Conservation (phyloP, 2,329 filamentous ascomycete genomes). For the Colletotrichum graminicola region DNA sequence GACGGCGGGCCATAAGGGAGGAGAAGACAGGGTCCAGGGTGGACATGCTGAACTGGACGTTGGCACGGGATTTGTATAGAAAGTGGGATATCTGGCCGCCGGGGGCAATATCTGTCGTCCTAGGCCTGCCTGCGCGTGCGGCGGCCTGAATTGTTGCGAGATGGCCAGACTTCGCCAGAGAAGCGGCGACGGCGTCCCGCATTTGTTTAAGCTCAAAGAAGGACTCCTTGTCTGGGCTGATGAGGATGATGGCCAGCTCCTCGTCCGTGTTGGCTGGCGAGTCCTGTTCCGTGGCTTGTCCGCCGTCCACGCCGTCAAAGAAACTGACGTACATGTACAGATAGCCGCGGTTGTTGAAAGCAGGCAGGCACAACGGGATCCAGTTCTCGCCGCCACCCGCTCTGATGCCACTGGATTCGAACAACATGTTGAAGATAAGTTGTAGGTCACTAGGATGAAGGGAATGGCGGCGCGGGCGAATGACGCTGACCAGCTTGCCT, state of each 20-base stretch:
- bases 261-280: slow-evolving; percentile 75
- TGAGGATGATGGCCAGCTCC: slow-evolving; percentile 91
- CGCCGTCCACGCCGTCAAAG: slow-evolving; percentile 72
- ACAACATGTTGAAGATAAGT: slow-evolving; percentile 99
- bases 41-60: slow-evolving; percentile 97
- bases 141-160: slow-evolving; percentile 81
- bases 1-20: slow-evolving; percentile 69
- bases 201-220: slow-evolving; percentile 90
- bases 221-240: slow-evolving; percentile 91
- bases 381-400: slow-evolving; percentile 94
- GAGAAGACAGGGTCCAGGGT: slow-evolving; percentile 78
- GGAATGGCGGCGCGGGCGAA: slow-evolving; percentile 93
- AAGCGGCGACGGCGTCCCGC: slow-evolving; percentile 72
- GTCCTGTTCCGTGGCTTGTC: slow-evolving; percentile 50
- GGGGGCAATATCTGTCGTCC: slow-evolving; percentile 80
- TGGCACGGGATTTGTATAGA: slow-evolving; percentile 92
- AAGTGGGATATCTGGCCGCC: slow-evolving; percentile 89
- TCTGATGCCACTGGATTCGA: slow-evolving; percentile 92
- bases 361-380: slow-evolving; percentile 95
- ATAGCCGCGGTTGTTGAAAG: slow-evolving; percentile 97
- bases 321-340: slow-evolving; percentile 99
- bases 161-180: slow-evolving; percentile 81
- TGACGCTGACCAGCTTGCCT: slow-evolving; percentile 92
- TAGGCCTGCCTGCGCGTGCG: slow-evolving; percentile 77
- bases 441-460: slow-evolving; percentile 95